Evolutionary conservation across 225 moss, liverwort and hornwort genomes (phyloP), one percentile per base, ranked within the genome.

Genomic region (Sphagnum contortum): DNA sequence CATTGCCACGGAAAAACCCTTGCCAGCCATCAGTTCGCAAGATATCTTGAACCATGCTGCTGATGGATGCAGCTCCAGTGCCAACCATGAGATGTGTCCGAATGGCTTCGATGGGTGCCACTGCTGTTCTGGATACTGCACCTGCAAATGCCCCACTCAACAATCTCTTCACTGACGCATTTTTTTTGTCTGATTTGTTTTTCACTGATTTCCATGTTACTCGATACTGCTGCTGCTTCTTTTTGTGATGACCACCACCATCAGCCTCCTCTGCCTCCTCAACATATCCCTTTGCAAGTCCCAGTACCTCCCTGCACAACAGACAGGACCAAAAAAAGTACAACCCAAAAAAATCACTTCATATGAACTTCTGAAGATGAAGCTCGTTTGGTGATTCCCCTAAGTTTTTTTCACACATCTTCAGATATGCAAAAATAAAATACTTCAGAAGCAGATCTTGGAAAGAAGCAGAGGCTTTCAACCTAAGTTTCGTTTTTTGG

Each of bases 71-170:
- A 9, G 7, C 52, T 11, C 87, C 69, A 61, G 78, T 85, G 14
- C 92, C 92, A 3, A 96, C 96, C 96, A 96, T 96, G 46, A 96
- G 60, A 71, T 92, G 92, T 57, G 96, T 96, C 58, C 96, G 78
- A 61, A 96, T 88, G 4, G 96, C 92, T 77, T 96, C 96, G 44
- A 96, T 52, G 2, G 96, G 96, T 12, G 96, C 96, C 47, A 96
- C 96, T 69, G 92, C 92, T 74, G 96, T 92, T 74, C 96, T 82
- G 5, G 96, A 96, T 51, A 96, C 83, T 5, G 96, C 96, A n/a
- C 96, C 96, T 4, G 90, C 96, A 55, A 96, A 72, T 29, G 96
- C 96, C 29, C 96, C 96, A 60, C 96, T 90, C 3, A 96, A 12
- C 55, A 96, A 67, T 80, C 92, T 87, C 71, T 87, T 85, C 45